Base-by-base conservation (phyloP, 805 yeast genomes). In the Lipomyces sp. region DNA sequence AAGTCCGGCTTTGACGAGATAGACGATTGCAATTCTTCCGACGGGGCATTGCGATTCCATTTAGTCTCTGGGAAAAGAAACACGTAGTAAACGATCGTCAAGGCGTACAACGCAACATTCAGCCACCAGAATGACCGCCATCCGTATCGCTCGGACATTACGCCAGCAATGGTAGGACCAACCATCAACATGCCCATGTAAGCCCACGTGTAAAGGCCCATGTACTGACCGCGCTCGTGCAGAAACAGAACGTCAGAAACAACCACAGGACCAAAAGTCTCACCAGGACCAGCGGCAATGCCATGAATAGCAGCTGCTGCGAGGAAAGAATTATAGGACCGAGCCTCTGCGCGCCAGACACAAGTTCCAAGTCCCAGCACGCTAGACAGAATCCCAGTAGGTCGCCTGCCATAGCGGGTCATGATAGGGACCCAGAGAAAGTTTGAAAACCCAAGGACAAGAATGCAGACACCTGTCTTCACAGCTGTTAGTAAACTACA, bases 91-190 rank as follows among this genome's bases (percentile, higher is more conserved):
- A 22, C 22, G 6, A 24, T 19, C 37, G 21, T 10, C 6, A 31
- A 8, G 11, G 10, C 37, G 18, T 41, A 41, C 2, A 24, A 21
- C 18, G 44, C 44, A 10, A 31, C 37, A 21, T 32, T 31, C 18
- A 41, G 19, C 44, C 44, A 41, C 44, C 44, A 41, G 18, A 41
- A 41, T 10, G 28, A 18, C 26, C 44, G 35, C 44, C 44, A 41
- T 13, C 44, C 44, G 29, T 41, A 41, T 2, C 28, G 36, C 37
- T 31, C 29, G n/a, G 44, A 31, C 44, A 41, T 41, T 4, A 11
- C 37, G 19, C 44, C 44, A 14, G 44, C 36, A 18, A 41, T 31
- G 10, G 19, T 24, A 3, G 44, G 44, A 4, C 44, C 44, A 16
- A 41, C 19, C 18, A 18, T 24, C n/a, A 18, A 31, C 7, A 24